Evolutionary conservation across 192 early-diverging fungal genomes (phyloP), one percentile per base, ranked within the genome.

Genomic region (Coemansia reversa): DNA sequence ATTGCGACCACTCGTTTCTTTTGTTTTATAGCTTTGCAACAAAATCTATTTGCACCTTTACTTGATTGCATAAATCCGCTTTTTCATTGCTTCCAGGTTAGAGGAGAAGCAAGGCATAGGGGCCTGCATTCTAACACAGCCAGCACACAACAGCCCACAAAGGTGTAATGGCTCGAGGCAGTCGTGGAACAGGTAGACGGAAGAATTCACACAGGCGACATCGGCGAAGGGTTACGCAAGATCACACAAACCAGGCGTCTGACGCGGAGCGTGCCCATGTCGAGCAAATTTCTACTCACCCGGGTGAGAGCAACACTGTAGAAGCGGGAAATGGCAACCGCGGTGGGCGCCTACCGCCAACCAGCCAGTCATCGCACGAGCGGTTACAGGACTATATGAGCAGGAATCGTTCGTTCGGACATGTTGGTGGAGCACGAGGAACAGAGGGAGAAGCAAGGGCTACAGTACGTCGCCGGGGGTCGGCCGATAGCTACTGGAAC

Each of bases 401-500:
- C 39, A 11, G 39, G 39, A 45, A 45, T 14, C 39, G 39, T 45
- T 45, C 39, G 39, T 16, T 16, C 39, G 39, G 39, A 16, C 3
- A 45, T 45, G 16, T 45, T 45, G 39, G 39, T 16, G 39, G 39
- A 45, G 39, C 3, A 45, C 39, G 39, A 45, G 39, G 39, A 16
- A 14, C 39, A 30, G 54, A 20, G 14, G 28, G 28, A 25, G 6
- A n/a, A 16, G 12, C 7, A 32, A 55, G 54, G 14, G 24, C 28
- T 56, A 19, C 42, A 28, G 25, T 32, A 20, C 32, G 60, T 23
- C 60, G 51, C 51, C 70, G 45, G 12, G 23, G 45, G 24, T 62
- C 63, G 14, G 57, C 29, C 18, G 35, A 29, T 27, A 66, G 58
- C 50, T 25, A 45, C 48, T 60, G 53, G 29, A 64, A 59, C 32